Conservation (phyloP, 495 filamentous ascomycete genomes). For the Aspergillus diversus region DNA sequence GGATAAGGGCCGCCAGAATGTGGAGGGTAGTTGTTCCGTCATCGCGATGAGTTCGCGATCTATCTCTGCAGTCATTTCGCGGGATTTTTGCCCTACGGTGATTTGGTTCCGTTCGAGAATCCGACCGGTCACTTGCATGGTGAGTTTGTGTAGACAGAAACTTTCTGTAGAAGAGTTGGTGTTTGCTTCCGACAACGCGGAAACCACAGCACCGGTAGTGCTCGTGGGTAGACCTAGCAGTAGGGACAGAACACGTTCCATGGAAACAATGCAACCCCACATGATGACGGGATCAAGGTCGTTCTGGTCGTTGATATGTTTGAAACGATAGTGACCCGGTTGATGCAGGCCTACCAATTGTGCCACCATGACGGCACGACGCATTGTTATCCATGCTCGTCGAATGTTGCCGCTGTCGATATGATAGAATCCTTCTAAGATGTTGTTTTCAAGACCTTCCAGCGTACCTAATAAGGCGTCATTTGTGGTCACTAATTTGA, state of each 20-base stretch:
- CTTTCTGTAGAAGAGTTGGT: background rate
- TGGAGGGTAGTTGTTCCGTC: constrained; percentile 7
- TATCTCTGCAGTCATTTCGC: constrained; percentile 1
- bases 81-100: background rate
- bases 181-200: background rate
- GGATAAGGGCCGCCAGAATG: constrained; percentile 4
- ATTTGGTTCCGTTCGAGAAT: constrained; percentile 8
- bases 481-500: background rate
- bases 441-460: constrained; percentile 9
- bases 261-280: constrained; percentile 1
- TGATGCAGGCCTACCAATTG: constrained; percentile 9
- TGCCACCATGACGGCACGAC: constrained; percentile 8
- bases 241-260: constrained; percentile 5
- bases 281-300: constrained; percentile 2
- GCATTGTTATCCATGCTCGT: constrained; percentile 9
- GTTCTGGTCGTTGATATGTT: constrained; percentile 1
- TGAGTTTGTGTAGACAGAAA: background rate
- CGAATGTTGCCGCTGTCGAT: constrained; percentile 13
- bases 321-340: constrained; percentile 9
- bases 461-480: constrained; percentile 3
- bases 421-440: constrained; percentile 6
- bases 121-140: background rate
- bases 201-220: background rate
- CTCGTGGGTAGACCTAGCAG: constrained; percentile 6
- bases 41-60: constrained; percentile 8